A percentile compares a stretch with the other conserved stretches of the same genome.
phyloP scores from a whole-genome alignment of 139 green algal genomes.

The Chlorella sp. region DNA sequence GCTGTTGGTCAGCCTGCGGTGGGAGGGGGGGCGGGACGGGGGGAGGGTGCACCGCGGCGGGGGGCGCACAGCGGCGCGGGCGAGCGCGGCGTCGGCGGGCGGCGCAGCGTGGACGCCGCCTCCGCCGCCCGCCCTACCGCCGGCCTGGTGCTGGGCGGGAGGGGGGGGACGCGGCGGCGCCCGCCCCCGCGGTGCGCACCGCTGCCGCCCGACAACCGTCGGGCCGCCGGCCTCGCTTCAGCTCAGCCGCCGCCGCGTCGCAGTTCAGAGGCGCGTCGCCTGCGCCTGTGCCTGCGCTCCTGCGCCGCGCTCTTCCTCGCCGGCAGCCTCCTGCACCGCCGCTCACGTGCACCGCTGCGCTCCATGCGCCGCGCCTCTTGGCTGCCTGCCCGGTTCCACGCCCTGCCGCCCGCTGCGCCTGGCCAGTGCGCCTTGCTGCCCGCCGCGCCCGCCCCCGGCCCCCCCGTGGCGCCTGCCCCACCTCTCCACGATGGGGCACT shows the following conservation, averaged over 20 bases:
- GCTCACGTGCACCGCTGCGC: not conserved
- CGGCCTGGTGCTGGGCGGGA: not conserved
- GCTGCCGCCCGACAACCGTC: too few relatives aligned
- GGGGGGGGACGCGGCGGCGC: too few relatives aligned
- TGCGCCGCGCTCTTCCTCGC: not conserved
- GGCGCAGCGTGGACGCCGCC: not conserved
- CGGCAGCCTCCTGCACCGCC: not conserved
- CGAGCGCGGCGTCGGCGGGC: not conserved
- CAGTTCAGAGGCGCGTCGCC: too few relatives aligned
- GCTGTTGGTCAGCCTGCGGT: constrained; percentile 83
- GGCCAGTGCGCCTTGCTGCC: not conserved
- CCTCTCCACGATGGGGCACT: constrained; percentile 99
- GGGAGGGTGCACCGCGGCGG: not conserved
- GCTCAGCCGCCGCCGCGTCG: too few relatives aligned
- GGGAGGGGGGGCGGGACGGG: not conserved
- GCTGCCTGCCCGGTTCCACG: not conserved
- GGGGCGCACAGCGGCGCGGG: not conserved
- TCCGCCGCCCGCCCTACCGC: not conserved
- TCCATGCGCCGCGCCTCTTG: too few relatives aligned
- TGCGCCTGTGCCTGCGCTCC: not conserved
- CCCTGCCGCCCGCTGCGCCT: not conserved
- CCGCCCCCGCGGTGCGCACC: too few relatives aligned
- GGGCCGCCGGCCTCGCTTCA: too few relatives aligned
- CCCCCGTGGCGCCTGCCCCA: constrained; percentile 42
- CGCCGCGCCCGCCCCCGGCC: not conserved